A percentile compares a stretch with the other conserved stretches of the same genome.
Conservation (phyloP, 495 filamentous ascomycete genomes). For the Penicillium manginii region DNA sequence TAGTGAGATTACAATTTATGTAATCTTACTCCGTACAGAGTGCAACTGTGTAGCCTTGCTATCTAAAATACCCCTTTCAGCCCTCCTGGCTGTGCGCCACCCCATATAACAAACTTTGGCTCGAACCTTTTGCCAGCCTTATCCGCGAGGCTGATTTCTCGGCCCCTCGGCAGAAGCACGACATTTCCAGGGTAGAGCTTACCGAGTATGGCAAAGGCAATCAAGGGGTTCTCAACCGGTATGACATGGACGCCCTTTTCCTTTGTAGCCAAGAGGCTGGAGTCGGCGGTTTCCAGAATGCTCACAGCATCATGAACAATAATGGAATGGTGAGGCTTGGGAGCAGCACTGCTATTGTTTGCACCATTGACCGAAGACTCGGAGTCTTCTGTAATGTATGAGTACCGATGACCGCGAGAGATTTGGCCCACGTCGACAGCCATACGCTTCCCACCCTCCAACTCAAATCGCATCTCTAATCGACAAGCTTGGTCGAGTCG, state of each 20-base stretch:
- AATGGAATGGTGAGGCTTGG: not conserved
- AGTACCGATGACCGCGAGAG: constrained; percentile 34
- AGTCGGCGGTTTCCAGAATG: constrained; percentile 13
- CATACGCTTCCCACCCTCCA: constrained; percentile 17
- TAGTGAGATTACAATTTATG: not conserved
- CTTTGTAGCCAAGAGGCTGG: constrained; percentile 20
- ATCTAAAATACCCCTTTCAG: constrained; percentile 10
- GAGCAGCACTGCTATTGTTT: not conserved
- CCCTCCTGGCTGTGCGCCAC: constrained; percentile 11
- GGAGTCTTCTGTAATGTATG: constrained; percentile 19
- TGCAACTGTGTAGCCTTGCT: not conserved
- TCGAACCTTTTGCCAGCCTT: constrained; percentile 29
- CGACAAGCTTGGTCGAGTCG: not conserved
- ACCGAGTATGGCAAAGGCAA: constrained; percentile 32
- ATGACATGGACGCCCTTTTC: constrained; percentile 31
- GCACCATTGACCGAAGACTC: not conserved
- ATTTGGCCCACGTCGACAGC: constrained; percentile 38
- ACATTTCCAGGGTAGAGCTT: constrained; percentile 40
- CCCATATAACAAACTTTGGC: constrained; percentile 36
- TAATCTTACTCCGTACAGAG: too few relatives aligned
- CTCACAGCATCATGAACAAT: constrained; percentile 12
- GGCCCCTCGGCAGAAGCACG: constrained; percentile 20
- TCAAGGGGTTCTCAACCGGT: constrained; percentile 14
- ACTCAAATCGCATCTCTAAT: constrained; percentile 24
- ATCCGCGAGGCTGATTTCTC: constrained; percentile 10